Conservation (phyloP, 768 basidiomycete species). For the Pleurotus pulmonarius region DNA sequence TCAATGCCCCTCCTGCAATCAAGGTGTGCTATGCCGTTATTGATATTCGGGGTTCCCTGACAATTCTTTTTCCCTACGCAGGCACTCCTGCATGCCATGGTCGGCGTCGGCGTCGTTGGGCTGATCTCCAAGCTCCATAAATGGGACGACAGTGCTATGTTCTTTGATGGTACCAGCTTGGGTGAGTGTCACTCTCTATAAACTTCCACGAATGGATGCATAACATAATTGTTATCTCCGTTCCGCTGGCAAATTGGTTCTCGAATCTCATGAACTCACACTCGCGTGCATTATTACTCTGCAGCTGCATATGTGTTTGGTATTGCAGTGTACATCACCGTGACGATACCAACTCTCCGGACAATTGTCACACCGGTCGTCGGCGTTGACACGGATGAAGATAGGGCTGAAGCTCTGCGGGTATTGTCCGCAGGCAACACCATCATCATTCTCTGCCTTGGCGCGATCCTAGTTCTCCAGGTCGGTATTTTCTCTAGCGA, state of each 20-base stretch:
- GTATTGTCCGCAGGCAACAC: slow-evolving; percentile 86
- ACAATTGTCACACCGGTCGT: slow-evolving; percentile 64
- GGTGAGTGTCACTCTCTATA: slow-evolving; percentile 44
- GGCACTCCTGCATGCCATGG: slow-evolving; percentile 86
- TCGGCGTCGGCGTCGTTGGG: slow-evolving; percentile 72
- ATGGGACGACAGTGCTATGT: slow-evolving; percentile 92
- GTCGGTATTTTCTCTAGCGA: slow-evolving; percentile 35
- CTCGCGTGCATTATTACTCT: not conserved
- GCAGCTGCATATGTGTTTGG: slow-evolving; percentile 73
- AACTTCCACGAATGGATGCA: not conserved
- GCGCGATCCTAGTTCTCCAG: slow-evolving; percentile 67
- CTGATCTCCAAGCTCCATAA: slow-evolving; percentile 75
- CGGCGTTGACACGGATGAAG: slow-evolving; percentile 52
- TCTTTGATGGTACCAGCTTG: slow-evolving; percentile 88
- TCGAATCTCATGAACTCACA: too few relatives aligned
- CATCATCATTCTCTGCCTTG: slow-evolving; percentile 69
- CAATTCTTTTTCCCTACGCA: slow-evolving; percentile 23
- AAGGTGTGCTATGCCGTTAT: slow-evolving; percentile 51
- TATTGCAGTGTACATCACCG: slow-evolving; percentile 77
- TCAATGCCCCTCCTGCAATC: slow-evolving; percentile 88
- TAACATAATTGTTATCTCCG: slow-evolving; percentile 4
- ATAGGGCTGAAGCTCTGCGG: slow-evolving; percentile 75
- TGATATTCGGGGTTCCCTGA: not conserved
- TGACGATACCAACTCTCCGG: slow-evolving; percentile 74
- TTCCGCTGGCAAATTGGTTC: not conserved